Evolutionary conservation across 257 asterid genomes (phyloP).

Genomic region (Ajuga chamaepitys): DNA sequence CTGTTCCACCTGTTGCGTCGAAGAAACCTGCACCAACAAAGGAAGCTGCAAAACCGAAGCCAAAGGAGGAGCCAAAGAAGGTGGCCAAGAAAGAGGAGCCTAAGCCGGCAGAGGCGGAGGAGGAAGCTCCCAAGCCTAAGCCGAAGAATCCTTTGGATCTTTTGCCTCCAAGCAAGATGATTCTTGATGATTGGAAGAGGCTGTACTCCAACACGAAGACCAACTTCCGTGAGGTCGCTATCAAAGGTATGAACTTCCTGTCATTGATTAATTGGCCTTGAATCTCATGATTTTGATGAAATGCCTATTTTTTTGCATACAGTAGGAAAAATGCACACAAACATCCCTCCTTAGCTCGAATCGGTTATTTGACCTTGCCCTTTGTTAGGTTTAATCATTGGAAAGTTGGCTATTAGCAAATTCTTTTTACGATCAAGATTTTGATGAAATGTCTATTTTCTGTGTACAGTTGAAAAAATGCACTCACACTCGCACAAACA

Average conservation of each 20-base stretch:
- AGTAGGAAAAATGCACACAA: not conserved
- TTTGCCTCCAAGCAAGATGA: slow-evolving; percentile 85
- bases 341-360: not conserved
- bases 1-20: slow-evolving; percentile 63
- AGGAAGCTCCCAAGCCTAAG: slow-evolving; percentile 88
- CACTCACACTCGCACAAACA: not conserved
- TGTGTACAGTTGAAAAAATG: not conserved
- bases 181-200: slow-evolving; percentile 96
- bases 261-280: not conserved
- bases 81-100: slow-evolving; percentile 52
- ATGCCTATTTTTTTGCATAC: not conserved
- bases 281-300: not conserved
- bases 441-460: not conserved
- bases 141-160: slow-evolving; percentile 92
- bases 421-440: too few relatives aligned
- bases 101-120: slow-evolving; percentile 44
- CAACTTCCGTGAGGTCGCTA: slow-evolving; percentile 92
- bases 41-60: slow-evolving; percentile 68
- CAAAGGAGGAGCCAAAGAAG: slow-evolving; percentile 55
- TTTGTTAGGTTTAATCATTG: too few relatives aligned
- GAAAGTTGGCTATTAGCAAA: too few relatives aligned
- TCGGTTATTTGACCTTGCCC: not conserved
- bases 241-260: slow-evolving; percentile 49
- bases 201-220: slow-evolving; percentile 93
- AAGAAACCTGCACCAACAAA: slow-evolving; percentile 66